Conservation (phyloP, 2,329 filamentous ascomycete genomes). For the Furcasterigmium furcatum region DNA sequence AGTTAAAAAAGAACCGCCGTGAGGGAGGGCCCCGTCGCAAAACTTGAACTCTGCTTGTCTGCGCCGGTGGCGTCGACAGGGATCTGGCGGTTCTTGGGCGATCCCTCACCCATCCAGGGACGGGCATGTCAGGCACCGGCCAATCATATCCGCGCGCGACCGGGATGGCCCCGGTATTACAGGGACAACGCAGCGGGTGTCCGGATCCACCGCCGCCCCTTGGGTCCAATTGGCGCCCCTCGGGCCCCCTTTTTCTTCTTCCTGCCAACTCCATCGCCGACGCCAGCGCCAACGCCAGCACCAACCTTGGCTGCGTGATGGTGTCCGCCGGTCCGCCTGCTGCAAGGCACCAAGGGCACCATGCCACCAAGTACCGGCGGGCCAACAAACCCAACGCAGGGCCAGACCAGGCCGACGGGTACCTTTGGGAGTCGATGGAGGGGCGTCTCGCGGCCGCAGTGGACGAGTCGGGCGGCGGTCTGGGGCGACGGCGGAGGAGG, state of each 20-base stretch:
- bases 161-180: background rate
- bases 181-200: background rate
- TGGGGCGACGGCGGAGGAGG: too few relatives aligned
- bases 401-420: too few relatives aligned
- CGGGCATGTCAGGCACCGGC: background rate
- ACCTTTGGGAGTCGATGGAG: too few relatives aligned
- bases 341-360: conserved; percentile 1
- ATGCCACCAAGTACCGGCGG: background rate
- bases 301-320: background rate
- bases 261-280: background rate
- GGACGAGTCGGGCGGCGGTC: too few relatives aligned
- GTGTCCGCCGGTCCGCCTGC: background rate
- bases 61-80: background rate
- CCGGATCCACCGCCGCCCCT: background rate
- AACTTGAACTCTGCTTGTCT: too few relatives aligned
- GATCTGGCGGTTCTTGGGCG: background rate
- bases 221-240: background rate
- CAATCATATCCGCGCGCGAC: background rate
- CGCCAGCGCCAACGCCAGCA: background rate
- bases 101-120: background rate
- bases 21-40: too few relatives aligned
- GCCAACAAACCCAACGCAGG: background rate
- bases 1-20: too few relatives aligned
- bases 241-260: background rate
- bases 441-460: too few relatives aligned